Evolutionary conservation across 106 monocot genomes (phyloP), one percentile per base, ranked within the genome.

Genomic region (Dendrobium officinale): DNA sequence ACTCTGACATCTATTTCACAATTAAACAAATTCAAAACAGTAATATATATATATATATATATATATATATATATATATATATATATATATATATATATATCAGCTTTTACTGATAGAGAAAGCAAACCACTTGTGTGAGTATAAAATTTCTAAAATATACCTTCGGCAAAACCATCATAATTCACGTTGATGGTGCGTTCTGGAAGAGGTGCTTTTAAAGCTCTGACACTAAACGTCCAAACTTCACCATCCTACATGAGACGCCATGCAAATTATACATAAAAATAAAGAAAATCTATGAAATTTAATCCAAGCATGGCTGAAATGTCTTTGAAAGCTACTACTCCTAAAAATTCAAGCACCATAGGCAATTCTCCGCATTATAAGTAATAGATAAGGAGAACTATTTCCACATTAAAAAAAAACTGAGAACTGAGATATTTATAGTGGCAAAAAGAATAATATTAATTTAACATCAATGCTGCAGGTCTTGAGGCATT

Each of bases 81-180:
- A n/a, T n/a, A n/a, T n/a, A n/a, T n/a, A 22, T 37, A 37, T 37
- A 70, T 70, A 4, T 29, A 29, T 29, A 29, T 29, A 4, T 0
- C 3, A 15, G 37, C 37, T 15, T 37, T 33, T 70, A 13, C 33
- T 15, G 37, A 70, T 37, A 70, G 10, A 70, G n/a, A 70, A 70
- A 70, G 37, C 7, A 37, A 70, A 4, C 11, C 31, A 70, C 4
- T 37, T 31, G 18, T 64, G 26, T 64, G 24, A 64, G 64, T 70
- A 11, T 0, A 70, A 15, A 70, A 40, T 13, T 37, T 66, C 19
- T 73, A 48, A 27, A n/a, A 55, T 68, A 18, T 59, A 97, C 98
- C 98, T 94, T 99, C 98, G 70, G 98, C 92, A 86, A 99, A 99
- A 47, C 98, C 98, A 59, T 91, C 98, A 78, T 99, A 95, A 78